phyloP scores from a whole-genome alignment of 768 basidiomycete genomes.

The Suillus discolor region DNA sequence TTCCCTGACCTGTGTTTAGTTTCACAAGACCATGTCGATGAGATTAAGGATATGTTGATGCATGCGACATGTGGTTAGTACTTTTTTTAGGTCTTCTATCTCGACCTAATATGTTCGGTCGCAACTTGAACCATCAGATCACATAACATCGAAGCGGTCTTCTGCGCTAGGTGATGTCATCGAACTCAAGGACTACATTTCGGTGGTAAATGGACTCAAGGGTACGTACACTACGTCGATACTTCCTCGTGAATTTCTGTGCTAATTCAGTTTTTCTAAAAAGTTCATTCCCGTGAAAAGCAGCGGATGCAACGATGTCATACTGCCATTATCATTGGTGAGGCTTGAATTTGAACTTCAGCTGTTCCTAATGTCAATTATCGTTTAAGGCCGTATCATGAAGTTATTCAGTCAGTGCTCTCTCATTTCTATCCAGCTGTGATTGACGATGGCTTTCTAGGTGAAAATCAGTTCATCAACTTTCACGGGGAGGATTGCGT shows the following conservation, averaged over 20 bases:
- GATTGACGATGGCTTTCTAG: neutral
- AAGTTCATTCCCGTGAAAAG: neutral
- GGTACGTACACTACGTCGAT: neutral
- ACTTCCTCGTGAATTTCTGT: neutral
- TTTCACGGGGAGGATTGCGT: neutral
- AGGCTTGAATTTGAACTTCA: neutral
- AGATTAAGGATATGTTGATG: neutral
- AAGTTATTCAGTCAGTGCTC: neutral
- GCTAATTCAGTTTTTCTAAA: neutral
- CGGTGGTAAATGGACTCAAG: neutral
- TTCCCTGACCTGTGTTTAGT: neutral
- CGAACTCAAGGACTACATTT: neutral
- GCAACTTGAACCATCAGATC: neutral
- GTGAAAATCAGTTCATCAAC: neutral
- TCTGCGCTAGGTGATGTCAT: neutral
- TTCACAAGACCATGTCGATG: neutral
- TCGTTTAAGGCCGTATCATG: neutral
- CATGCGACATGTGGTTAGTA: neutral
- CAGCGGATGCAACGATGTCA: neutral
- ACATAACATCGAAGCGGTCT: neutral
- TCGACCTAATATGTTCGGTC: neutral
- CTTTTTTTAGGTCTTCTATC: neutral
- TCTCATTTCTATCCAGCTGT: neutral
- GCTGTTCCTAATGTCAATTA: neutral
- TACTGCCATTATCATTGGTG: neutral